A percentile compares a stretch with the other conserved stretches of the same genome.
Conservation (phyloP, 768 basidiomycete species). For the Coprinopsis strossmayeri region DNA sequence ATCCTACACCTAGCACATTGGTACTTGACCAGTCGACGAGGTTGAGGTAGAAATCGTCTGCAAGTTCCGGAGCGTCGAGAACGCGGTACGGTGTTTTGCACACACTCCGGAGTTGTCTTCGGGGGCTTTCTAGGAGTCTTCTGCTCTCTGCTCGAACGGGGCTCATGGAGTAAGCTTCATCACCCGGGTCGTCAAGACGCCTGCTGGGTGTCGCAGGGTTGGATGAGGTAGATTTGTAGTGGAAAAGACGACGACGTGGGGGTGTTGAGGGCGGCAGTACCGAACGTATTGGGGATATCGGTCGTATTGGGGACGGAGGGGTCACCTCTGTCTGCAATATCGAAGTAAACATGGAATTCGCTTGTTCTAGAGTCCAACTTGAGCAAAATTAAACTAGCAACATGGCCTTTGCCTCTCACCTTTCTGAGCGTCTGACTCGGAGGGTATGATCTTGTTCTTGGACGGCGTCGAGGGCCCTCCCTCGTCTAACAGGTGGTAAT, state of each 20-base stretch:
- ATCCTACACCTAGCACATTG: slow-evolving; percentile 90
- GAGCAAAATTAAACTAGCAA: not conserved
- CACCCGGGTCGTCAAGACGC: slow-evolving; percentile 75
- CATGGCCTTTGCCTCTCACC: slow-evolving; percentile 30
- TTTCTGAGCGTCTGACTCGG: slow-evolving; percentile 72
- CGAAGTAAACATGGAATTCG: slow-evolving; percentile 73
- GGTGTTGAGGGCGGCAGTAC: slow-evolving; percentile 41
- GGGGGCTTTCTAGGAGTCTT: slow-evolving; percentile 76
- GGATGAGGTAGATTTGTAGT: slow-evolving; percentile 61
- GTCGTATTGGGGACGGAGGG: slow-evolving; percentile 55
- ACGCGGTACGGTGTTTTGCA: slow-evolving; percentile 96
- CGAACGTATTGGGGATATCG: slow-evolving; percentile 44
- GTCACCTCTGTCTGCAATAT: slow-evolving; percentile 76
- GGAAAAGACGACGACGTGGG: slow-evolving; percentile 57
- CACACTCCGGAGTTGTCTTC: slow-evolving; percentile 73
- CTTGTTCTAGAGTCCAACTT: slow-evolving; percentile 57
- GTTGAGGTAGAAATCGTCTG: slow-evolving; percentile 98
- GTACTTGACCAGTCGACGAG: slow-evolving; percentile 96
- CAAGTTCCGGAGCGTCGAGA: slow-evolving; percentile 93
- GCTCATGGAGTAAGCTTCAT: slow-evolving; percentile 85
- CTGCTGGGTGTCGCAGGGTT: slow-evolving; percentile 52
- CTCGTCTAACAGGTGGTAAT: slow-evolving; percentile 60
- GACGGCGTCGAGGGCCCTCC: slow-evolving; percentile 50
- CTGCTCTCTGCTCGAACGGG: slow-evolving; percentile 84
- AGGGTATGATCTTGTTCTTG: slow-evolving; percentile 57